Conservation (phyloP, 2,329 filamentous ascomycete species). For the Trichophaea hybrida region DNA sequence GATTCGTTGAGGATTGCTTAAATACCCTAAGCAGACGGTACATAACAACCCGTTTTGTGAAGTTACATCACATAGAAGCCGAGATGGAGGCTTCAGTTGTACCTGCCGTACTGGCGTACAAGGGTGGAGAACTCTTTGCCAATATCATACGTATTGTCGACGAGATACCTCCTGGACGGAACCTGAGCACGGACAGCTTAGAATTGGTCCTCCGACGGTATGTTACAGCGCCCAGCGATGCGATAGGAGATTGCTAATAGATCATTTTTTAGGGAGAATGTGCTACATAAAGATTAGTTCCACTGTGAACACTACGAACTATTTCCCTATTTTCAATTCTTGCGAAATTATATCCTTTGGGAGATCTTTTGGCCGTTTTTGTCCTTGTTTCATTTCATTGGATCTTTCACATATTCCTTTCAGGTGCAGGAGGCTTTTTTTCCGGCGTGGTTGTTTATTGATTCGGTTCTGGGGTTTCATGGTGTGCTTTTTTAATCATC, state of each 20-base stretch:
- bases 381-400: no score
- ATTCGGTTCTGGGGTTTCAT: no score
- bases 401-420: no score
- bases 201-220: slow-evolving; percentile 45
- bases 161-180: slow-evolving; percentile 55
- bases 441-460: no score
- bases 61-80: slow-evolving; percentile 79
- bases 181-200: slow-evolving; percentile 39
- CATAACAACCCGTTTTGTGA: slow-evolving; percentile 67
- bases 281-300: background rate
- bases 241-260: background rate
- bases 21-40: slow-evolving; percentile 57
- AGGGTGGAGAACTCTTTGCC: slow-evolving; percentile 76
- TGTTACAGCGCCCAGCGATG: background rate
- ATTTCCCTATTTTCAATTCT: no score
- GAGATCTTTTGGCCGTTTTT: no score
- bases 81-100: slow-evolving; percentile 85
- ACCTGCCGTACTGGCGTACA: slow-evolving; percentile 78
- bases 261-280: background rate
- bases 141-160: slow-evolving; percentile 77
- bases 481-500: no score
- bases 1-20: slow-evolving; percentile 65
- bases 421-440: no score
- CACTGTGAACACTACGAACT: no score
- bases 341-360: no score